Evolutionary conservation across 108 stramenopile genomes (phyloP).

Genomic region (Bacterosira constricta): DNA sequence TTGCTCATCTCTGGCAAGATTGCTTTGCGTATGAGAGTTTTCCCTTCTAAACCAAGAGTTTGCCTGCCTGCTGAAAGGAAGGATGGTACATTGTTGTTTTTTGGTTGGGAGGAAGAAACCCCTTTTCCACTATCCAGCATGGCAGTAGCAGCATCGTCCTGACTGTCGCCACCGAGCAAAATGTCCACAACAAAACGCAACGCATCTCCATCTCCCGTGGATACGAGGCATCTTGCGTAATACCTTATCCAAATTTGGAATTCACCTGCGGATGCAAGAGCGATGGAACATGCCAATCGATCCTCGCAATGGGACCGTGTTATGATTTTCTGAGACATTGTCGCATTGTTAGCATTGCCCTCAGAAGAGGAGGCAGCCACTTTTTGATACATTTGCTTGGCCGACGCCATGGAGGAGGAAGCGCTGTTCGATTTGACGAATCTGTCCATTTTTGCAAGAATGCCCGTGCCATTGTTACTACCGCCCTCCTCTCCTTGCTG

Average conservation of each 20-base stretch:
- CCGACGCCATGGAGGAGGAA: constrained; percentile 44
- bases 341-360: constrained; percentile 29
- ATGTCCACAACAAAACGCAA: constrained; percentile 75
- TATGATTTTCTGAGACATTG: constrained; percentile 37
- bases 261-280: constrained; percentile 64
- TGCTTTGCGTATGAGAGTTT: constrained; percentile 47
- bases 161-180: constrained; percentile 38
- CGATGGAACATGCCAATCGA: constrained; percentile 83
- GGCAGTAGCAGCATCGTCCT: not conserved
- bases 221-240: constrained; percentile 55
- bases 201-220: constrained; percentile 51
- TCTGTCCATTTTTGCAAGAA: constrained; percentile 68
- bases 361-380: constrained; percentile 8
- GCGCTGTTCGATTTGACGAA: constrained; percentile 62
- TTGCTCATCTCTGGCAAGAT: constrained; percentile 85
- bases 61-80: constrained; percentile 55
- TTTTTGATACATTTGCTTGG: constrained; percentile 42
- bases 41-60: constrained; percentile 57
- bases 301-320: constrained; percentile 88
- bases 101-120: not conserved
- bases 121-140: too few relatives aligned
- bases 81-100: constrained; percentile 14
- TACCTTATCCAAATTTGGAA: constrained; percentile 69
- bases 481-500: constrained; percentile 1
- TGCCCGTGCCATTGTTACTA: constrained; percentile 47